phyloP scores from a whole-genome alignment of 1,284 basidiomycete genomes.

The Anthracocystis setariae region DNA sequence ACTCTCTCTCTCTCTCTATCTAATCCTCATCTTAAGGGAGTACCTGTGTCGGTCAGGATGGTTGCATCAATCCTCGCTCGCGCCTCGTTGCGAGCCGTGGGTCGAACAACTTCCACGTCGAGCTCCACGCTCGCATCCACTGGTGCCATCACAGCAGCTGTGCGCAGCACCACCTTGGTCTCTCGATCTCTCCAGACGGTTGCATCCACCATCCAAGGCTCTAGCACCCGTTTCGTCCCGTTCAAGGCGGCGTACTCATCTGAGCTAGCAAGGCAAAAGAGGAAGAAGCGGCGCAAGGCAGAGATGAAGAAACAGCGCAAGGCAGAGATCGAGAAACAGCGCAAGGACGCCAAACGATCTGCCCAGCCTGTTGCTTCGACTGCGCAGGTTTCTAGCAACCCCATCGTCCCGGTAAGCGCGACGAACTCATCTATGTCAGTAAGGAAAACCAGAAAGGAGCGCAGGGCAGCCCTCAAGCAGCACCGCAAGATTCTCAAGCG shows the following conservation, averaged over 20 bases:
- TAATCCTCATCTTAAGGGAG: background rate
- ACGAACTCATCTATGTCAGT: background rate
- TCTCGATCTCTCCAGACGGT: conserved; percentile 22
- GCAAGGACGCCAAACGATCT: no score
- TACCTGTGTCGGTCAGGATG: conserved; percentile 7
- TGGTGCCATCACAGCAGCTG: conserved; percentile 21
- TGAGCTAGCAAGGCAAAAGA: conserved; percentile 12
- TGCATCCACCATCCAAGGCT: conserved; percentile 28
- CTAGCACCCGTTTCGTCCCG: conserved; percentile 1
- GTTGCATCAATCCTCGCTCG: conserved; percentile 30
- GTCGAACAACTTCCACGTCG: conserved; percentile 19
- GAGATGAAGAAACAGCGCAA: no score
- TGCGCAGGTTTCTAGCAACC: conserved; percentile 14
- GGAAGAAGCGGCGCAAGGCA: conserved; percentile 58
- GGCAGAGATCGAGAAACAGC: no score
- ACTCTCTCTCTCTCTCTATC: background rate
- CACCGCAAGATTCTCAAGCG: no score
- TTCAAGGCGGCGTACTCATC: background rate
- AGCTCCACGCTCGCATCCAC: conserved; percentile 25
- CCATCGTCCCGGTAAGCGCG: background rate
- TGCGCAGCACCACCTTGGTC: conserved; percentile 1
- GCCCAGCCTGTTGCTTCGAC: conserved; percentile 30
- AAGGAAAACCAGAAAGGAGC: conserved; percentile 49
- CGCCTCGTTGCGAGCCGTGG: conserved; percentile 29
- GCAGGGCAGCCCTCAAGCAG: no score